Base-by-base conservation (phyloP, 2,329 filamentous ascomycete species). In the Acephala macrosclerotiorum region DNA sequence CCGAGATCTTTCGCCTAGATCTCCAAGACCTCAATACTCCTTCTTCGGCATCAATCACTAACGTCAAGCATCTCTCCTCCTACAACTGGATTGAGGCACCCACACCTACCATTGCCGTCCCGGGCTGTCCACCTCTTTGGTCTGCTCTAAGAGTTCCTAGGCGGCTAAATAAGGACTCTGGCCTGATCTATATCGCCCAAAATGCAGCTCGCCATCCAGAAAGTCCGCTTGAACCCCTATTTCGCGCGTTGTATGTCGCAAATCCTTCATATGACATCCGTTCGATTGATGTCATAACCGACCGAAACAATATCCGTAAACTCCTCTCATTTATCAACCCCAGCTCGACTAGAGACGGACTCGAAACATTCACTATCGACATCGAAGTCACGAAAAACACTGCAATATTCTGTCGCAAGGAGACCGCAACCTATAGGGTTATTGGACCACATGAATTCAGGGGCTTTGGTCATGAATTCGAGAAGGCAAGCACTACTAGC, bases 291-390 rank as follows among this genome's bases (percentile, higher is more conserved):
- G 63, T 85, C 12, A 75, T 85, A 22, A 81, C 78, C 2, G 82
- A 84, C 67, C 74, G 81, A 35, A 83, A 82, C 72, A 83, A 81
- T 59, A 77, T 85, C 59, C 80, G 82, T 35, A 84, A 84, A 71
- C 79, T 85, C 22, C 75, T 84, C 1, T 75, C 75, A 1, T 83
- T 84, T 65, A 66, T 83, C 58, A 73, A 79, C 38, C 76, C 76
- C 0, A 59, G 20, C 7, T 65, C 70, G 2, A 62, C 53, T 26
- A 73, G 63, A 47, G 66, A 75, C 36, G 65, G 68, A 18, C 69
- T 73, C 12, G 74, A 80, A 16, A 11, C 72, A 5, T 84, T 84
- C 66, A 76, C 73, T n/a, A 81, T 85, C 47, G 64, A 75, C 0
- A 73, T 81, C 33, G 82, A 84, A 65, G 64, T 80, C 4, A 70